Evolutionary conservation across 2,329 filamentous ascomycete species (phyloP), one percentile per base, ranked within the genome.

Genomic region (Claviceps fusiformis): DNA sequence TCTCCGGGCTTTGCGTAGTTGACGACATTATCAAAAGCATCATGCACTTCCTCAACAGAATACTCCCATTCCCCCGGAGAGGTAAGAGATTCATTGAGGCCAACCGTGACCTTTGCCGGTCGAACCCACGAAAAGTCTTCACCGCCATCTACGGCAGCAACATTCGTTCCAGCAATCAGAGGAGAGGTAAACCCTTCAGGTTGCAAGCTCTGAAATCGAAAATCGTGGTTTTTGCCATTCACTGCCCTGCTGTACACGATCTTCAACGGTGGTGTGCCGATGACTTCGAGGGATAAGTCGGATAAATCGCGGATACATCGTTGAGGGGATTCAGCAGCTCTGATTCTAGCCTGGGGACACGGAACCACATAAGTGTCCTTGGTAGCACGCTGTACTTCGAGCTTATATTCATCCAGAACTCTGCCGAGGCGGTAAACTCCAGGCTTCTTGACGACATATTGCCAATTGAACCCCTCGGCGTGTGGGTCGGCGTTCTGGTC

Each of bases 201-300:
- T 62, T 95, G 91, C 48, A 98, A 82, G 64, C 89, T 95, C 69
- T 97, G 91, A 62, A 95, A 92, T 59, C 92, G 89, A 61, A 91
- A 89, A 57, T 87, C 88, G 62, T 85, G 84, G 60, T 95, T 83
- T 59, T 87, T 85, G 58, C 83, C 82, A 62, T 97, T 95, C 62
- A 95, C 84, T 7, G 83, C 85, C 54, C 90, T 86, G 63, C 89
- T 93, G 70, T 98, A 98, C 62, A 89, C 88, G 62, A 98, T 87
- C 67, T 91, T 91, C 60, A 98, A 75, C 3, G 93, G 93, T 3
- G 95, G 89, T 0, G 90, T 95, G 19, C 93, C 93, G 60, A 87
- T 79, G 4, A 96, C 89, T 63, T 92, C 83, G 53, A 98, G 75
- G 19, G 84, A 80, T 49, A 97, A 74, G 64, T 95, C 83, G 2